Percentiles rank a stretch among this genome's conserved stretches.
These are phyloP conservation scores for Dothistroma septosporum DNA, from an alignment of 2,329 filamentous ascomycete species.

Conservation along the genomic window DNA sequence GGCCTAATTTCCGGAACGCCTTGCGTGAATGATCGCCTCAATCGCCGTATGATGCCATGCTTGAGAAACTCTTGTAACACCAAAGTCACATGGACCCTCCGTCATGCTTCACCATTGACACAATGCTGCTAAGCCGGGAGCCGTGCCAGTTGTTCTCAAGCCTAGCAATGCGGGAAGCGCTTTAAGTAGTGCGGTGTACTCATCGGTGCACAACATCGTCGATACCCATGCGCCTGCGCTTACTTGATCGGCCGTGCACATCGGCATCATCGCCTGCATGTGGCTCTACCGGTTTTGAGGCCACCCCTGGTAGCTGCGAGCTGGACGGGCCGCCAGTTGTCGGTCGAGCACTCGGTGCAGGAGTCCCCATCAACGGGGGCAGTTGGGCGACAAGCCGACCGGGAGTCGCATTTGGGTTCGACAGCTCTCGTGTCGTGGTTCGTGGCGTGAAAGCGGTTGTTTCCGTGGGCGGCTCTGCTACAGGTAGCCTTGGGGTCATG, in stretches of 20 bases:
- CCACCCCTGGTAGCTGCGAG: conserved; percentile 1
- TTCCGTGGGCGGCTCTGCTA: conserved; percentile 26
- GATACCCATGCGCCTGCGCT: conserved; percentile 31
- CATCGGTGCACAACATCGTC: conserved; percentile 32
- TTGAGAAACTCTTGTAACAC: neutral
- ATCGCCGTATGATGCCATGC: neutral
- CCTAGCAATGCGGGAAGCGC: neutral
- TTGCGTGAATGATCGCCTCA: neutral
- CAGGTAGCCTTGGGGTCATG: conserved; percentile 15
- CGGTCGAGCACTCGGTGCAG: conserved; percentile 3
- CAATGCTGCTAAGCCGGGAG: neutral
- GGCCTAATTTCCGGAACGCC: neutral
- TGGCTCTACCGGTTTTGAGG: conserved; percentile 7
- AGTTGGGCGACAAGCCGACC: conserved; percentile 22
- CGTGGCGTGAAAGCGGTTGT: conserved; percentile 25
- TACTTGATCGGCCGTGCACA: conserved; percentile 17
- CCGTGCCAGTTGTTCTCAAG: neutral
- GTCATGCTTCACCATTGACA: neutral
- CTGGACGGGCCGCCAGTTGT: neutral
- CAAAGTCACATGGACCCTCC: neutral
- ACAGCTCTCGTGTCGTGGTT: conserved; percentile 13
- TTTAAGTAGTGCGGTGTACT: neutral
- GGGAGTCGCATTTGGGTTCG: conserved; percentile 4
- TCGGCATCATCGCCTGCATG: conserved; percentile 26
- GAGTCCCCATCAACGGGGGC: conserved; percentile 23